Evolutionary conservation across 768 basidiomycete genomes (phyloP).

Genomic region (Tephrocybe sp.): DNA sequence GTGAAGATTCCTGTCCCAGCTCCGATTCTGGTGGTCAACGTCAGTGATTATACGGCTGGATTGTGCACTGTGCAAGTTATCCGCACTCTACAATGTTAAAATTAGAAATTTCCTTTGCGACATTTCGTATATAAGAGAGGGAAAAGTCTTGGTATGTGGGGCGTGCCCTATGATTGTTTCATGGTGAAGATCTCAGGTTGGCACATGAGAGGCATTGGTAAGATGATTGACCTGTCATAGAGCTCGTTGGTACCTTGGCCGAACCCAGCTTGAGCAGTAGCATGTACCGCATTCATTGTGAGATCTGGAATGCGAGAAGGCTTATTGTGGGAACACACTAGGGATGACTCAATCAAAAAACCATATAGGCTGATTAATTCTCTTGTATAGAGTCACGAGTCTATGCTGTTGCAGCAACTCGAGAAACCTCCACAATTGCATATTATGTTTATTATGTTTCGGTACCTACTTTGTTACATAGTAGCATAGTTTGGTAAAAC

Average conservation of each 20-base stretch:
- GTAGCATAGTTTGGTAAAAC: too few relatives aligned
- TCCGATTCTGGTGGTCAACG: constrained; percentile 47
- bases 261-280: constrained; percentile 71
- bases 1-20: constrained; percentile 90
- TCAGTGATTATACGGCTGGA: neutral
- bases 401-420: too few relatives aligned
- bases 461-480: too few relatives aligned
- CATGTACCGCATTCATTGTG: constrained; percentile 49
- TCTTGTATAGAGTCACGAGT: too few relatives aligned
- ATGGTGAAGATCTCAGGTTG: neutral
- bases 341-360: too few relatives aligned
- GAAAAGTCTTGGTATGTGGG: constrained; percentile 77
- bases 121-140: constrained; percentile 56
- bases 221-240: constrained; percentile 56
- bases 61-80: neutral
- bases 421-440: too few relatives aligned
- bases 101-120: constrained; percentile 34
- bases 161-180: constrained; percentile 50
- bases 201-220: neutral
- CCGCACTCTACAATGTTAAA: constrained; percentile 72
- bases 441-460: too few relatives aligned
- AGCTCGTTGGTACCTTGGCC: constrained; percentile 79
- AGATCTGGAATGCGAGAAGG: too few relatives aligned
- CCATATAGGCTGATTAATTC: too few relatives aligned
- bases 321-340: too few relatives aligned